Conservation (phyloP, 129 eudicot species). For the Saposhnikovia divaricata region DNA sequence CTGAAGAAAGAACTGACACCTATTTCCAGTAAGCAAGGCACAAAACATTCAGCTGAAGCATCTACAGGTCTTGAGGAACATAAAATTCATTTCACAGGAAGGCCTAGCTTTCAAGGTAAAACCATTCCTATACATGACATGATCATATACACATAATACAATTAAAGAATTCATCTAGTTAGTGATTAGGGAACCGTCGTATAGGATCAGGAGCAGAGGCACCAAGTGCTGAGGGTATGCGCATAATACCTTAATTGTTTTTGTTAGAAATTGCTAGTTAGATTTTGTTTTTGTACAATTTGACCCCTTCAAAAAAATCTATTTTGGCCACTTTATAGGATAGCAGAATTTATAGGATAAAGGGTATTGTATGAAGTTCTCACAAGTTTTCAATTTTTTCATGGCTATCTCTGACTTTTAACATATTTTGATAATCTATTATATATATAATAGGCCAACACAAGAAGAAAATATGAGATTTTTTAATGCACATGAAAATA, state of each 20-base stretch:
- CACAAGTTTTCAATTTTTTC: neutral
- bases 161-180: neutral
- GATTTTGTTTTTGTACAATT: too few species aligned
- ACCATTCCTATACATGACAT: neutral
- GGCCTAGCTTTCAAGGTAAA: constrained; percentile 69
- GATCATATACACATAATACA: neutral
- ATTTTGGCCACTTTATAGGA: too few species aligned
- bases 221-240: neutral
- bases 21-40: constrained; percentile 22
- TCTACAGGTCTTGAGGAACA: constrained; percentile 37
- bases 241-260: neutral
- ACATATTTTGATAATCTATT: neutral
- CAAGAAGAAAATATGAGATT: too few species aligned
- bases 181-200: neutral
- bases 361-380: neutral
- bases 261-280: too few species aligned
- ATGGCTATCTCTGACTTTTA: neutral
- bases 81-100: constrained; percentile 62
- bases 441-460: too few species aligned
- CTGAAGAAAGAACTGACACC: constrained; percentile 21
- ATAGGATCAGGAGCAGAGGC: neutral
- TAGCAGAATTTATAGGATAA: too few species aligned
- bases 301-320: too few species aligned
- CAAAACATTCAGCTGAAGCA: constrained; percentile 29
- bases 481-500: too few species aligned